Base-by-base conservation (phyloP, 1,284 basidiomycete genomes). In the Xerocomus minutiporus region DNA sequence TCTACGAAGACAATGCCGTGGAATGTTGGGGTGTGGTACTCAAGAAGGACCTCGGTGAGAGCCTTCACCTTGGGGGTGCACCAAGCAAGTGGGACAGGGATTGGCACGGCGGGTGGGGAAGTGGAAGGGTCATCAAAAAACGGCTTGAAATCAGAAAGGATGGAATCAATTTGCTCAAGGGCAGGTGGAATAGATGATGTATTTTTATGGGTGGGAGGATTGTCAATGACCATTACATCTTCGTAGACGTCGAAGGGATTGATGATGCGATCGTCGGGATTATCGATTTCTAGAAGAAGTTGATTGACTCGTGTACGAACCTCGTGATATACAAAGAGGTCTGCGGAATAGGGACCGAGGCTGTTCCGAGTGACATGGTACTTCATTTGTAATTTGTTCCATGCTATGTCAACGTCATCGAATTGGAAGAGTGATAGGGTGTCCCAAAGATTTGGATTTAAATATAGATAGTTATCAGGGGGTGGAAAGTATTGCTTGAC, bases 1-100 rank as follows among this genome's bases (percentile, higher is more conserved):
- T 91, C 83, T 8, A 90, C 88, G 63, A 94, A 94, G 28, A 93
- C 75, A 55, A 93, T 92, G 9, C 81, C 83, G 61, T 90, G 89
- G 61, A 92, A 90, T 5, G 74, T 71, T 1, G 74, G 62, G 28
- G 75, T 74, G 35, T 79, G 71, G 61, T 84, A 77, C 17, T 73
- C 71, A n/a, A 77, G 70, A 12, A 93, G 74, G 44, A 85, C 68
- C 28, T 84, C 77, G 15, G 84, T 74, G 26, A 93, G 75, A 3
- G 72, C 72, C 41, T 73, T 72, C 46, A 93, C 69, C 66, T 93
- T 92, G 4, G 87, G 84, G 1, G 91, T 81, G 57, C 82, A 82
- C 83, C 84, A 88, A 20, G 74, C 69, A 15, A 82, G 65, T 4
- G 71, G 69, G 23, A 86, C 60, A 2, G 73, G 57, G 11, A 73